phyloP scores from a whole-genome alignment of 805 yeast genomes.

The Ogataea chonburiensis region DNA sequence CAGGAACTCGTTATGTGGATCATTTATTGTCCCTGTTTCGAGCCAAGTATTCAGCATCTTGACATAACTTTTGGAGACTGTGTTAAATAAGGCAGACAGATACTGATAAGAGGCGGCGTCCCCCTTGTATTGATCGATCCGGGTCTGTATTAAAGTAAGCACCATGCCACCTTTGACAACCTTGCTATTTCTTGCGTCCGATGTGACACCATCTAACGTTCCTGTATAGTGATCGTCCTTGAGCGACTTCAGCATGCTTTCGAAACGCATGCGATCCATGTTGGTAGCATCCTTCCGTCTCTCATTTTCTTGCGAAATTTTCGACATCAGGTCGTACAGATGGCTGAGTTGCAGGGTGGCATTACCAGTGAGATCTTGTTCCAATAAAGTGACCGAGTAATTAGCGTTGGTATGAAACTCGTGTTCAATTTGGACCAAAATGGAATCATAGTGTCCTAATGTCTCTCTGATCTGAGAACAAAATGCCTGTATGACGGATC shows the following conservation, averaged over 20 bases:
- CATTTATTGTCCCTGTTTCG: constrained; percentile 66
- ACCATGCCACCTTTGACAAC: constrained; percentile 79
- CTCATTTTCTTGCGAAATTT: constrained; percentile 49
- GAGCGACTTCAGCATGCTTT: constrained; percentile 35
- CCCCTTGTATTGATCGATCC: constrained; percentile 61
- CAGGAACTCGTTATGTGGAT: constrained; percentile 80
- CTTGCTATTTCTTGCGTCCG: constrained; percentile 52
- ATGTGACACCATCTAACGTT: constrained; percentile 45
- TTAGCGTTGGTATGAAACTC: constrained; percentile 46
- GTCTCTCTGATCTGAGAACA: constrained; percentile 56
- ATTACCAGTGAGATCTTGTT: constrained; percentile 43
- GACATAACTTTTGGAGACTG: constrained; percentile 62
- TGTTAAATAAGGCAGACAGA: constrained; percentile 50
- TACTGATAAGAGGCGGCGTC: constrained; percentile 56
- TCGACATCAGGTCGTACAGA: constrained; percentile 54
- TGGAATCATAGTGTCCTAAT: constrained; percentile 37
- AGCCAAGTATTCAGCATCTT: constrained; percentile 79
- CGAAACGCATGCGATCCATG: constrained; percentile 28
- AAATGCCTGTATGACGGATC: constrained; percentile 71
- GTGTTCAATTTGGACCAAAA: constrained; percentile 47
- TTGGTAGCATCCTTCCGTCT: constrained; percentile 37
- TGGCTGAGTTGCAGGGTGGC: constrained; percentile 45
- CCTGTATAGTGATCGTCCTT: constrained; percentile 45
- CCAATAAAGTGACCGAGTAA: constrained; percentile 61
- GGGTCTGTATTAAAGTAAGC: constrained; percentile 56